These are phyloP conservation scores for Ascochyta clinopodiicola DNA, from an alignment of 2,329 filamentous ascomycete genomes.

Conservation along the genomic window DNA sequence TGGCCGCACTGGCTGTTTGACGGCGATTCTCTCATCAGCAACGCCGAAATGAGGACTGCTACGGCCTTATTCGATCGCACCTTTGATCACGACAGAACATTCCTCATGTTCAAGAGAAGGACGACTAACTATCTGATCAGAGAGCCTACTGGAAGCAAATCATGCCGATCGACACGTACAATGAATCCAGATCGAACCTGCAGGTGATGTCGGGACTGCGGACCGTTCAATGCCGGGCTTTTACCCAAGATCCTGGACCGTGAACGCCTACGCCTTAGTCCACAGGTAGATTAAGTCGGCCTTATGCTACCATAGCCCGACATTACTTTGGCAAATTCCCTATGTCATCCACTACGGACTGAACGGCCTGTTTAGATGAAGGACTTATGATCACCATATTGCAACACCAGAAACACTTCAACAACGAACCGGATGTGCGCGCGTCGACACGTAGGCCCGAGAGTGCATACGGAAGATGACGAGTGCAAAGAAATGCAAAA, in stretches of 20 bases:
- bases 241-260: conserved; percentile 10
- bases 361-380: conserved; percentile 8
- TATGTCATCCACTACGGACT: not conserved
- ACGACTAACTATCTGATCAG: not conserved
- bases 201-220: conserved; percentile 4
- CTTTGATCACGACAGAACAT: too few species aligned
- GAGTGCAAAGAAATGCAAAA: not conserved
- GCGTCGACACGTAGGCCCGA: not conserved
- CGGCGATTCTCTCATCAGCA: conserved; percentile 1
- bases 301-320: conserved; percentile 1
- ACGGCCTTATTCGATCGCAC: not conserved
- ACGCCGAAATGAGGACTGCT: conserved; percentile 6
- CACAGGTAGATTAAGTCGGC: conserved; percentile 11
- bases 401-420: not conserved
- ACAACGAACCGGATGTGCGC: conserved; percentile 6
- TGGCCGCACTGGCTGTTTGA: conserved; percentile 9
- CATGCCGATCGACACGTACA: too few species aligned
- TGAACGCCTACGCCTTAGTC: conserved; percentile 3
- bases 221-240: conserved; percentile 6
- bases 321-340: conserved; percentile 10
- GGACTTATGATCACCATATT: conserved; percentile 3
- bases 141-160: not conserved
- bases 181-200: not conserved
- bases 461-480: not conserved
- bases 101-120: too few species aligned